Base-by-base conservation (phyloP, 2,329 filamentous ascomycete genomes). In the Chaetomium globosum region DNA sequence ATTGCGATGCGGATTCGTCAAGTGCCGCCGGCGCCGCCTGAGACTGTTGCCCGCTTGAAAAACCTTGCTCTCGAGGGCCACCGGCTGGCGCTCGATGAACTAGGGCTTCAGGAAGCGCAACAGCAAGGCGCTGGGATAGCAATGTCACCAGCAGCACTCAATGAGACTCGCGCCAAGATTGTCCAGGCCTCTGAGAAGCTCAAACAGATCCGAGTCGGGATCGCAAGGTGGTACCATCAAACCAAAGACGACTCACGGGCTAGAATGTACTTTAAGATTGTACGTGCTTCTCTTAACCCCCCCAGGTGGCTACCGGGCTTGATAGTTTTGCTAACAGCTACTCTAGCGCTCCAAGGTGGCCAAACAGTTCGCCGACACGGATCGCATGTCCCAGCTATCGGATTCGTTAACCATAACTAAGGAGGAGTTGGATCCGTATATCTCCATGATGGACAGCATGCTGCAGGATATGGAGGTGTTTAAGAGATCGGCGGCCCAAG, bases 351-450 rank as follows among this genome's bases (percentile, higher is more conserved):
- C 80, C 31, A 83, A 83, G 12, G 76, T 88, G 36, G 70, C 80
- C 0, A 80, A 79, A 53, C 86, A 88, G 70, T 88, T 85, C 66
- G 71, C 73, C 4, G 82, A 86, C 64, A 80, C 79, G 16, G 80
- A 83, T 1, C 74, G 76, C 56, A 80, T 83, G 77, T 76, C 72
- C 2, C 74, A 75, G 1, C 74, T 81, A 12, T 84, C 81, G 67
- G 77, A 81, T 7, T 74, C 73, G 2, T 84, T 88, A 54, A 85
- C 83, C 28, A 81, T 88, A 21, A 77, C 74, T n/a, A 73, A 76
- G 0, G 71, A 77, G 3, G 86, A 88, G 59, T 72, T 87, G 26
- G 82, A 86, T 31, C 76, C 80, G 30, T 79, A 80, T 33, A 77
- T 78, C 59, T 74, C 71, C 5, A 77, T 87, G 74, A 71, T 87